Percentiles rank a stretch among this genome's conserved stretches.
Conservation (phyloP, 371 early-diverging fungal species). For the Circinella minor region DNA sequence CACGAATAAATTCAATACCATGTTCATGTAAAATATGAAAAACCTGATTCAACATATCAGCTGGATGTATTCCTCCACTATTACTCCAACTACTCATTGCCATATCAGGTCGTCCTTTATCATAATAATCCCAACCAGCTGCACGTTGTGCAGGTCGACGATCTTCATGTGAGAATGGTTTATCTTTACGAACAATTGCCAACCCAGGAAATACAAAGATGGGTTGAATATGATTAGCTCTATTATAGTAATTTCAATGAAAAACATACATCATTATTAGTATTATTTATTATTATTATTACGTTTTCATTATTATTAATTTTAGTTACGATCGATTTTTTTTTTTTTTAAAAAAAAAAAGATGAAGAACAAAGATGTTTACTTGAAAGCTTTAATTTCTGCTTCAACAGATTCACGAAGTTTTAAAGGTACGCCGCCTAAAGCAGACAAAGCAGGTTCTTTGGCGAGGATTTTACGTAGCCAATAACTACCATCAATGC, state of each 20-base stretch:
- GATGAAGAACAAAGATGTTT: conserved; percentile 15
- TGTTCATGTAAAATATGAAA: conserved; percentile 70
- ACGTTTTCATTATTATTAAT: too few species aligned
- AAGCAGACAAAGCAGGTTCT: conserved; percentile 66
- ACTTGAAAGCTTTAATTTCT: conserved; percentile 71
- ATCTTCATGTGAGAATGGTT: conserved; percentile 72
- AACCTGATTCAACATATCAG: conserved; percentile 72
- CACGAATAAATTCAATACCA: conserved; percentile 76
- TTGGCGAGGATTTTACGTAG: conserved; percentile 66
- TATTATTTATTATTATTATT: too few species aligned
- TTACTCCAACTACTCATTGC: conserved; percentile 66
- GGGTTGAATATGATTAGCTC: conserved; percentile 67
- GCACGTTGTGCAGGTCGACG: conserved; percentile 65
- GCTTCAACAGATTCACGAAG: conserved; percentile 65
- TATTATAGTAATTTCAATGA: conserved; percentile 18
- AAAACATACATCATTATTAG: not conserved
- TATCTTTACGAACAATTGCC: conserved; percentile 73
- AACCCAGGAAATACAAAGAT: conserved; percentile 83
- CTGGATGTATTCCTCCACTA: conserved; percentile 59
- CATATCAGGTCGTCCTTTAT: conserved; percentile 63
- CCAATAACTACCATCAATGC: conserved; percentile 84
- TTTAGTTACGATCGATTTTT: not conserved
- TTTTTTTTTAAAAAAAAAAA: not conserved
- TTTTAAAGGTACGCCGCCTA: conserved; percentile 74
- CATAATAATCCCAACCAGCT: conserved; percentile 76